Conservation (phyloP, 2,329 filamentous ascomycete species). For the Cercospora canescens region DNA sequence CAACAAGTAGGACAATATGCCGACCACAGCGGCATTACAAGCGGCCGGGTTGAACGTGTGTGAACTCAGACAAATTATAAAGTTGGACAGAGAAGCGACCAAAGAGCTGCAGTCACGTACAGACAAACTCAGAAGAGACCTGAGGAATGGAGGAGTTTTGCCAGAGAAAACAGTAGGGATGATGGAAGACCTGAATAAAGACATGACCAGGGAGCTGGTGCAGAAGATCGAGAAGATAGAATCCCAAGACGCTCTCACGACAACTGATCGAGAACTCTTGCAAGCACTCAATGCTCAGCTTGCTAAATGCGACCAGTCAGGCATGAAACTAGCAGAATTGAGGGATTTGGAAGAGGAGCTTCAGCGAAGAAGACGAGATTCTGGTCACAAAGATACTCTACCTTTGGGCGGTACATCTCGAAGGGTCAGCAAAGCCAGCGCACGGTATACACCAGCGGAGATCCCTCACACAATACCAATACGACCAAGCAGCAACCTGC, state of each 20-base stretch:
- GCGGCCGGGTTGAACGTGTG: slow-evolving; percentile 18
- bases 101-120: slow-evolving; percentile 25
- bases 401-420: slow-evolving; percentile 17
- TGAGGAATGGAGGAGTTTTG: slow-evolving; percentile 17
- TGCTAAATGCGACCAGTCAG: slow-evolving; percentile 25
- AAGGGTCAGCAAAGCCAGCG: slow-evolving; percentile 11
- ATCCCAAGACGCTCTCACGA: slow-evolving; percentile 12
- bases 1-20: slow-evolving; percentile 2
- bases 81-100: slow-evolving; percentile 24
- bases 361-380: slow-evolving; percentile 5
- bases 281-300: slow-evolving; percentile 28
- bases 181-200: slow-evolving; percentile 25
- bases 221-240: slow-evolving; percentile 29
- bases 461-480: neutral
- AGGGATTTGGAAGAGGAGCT: slow-evolving; percentile 23
- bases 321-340: slow-evolving; percentile 26
- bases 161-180: slow-evolving; percentile 15
- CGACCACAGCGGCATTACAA: slow-evolving; percentile 15
- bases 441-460: slow-evolving; percentile 11
- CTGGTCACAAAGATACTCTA: slow-evolving; percentile 8
- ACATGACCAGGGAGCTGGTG: slow-evolving; percentile 27
- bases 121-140: slow-evolving; percentile 21
- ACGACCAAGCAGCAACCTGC: neutral
- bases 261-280: slow-evolving; percentile 27
- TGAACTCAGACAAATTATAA: slow-evolving; percentile 24